Conservation (phyloP, 31 red algal species). For the Asparagopsis taxiformis region DNA sequence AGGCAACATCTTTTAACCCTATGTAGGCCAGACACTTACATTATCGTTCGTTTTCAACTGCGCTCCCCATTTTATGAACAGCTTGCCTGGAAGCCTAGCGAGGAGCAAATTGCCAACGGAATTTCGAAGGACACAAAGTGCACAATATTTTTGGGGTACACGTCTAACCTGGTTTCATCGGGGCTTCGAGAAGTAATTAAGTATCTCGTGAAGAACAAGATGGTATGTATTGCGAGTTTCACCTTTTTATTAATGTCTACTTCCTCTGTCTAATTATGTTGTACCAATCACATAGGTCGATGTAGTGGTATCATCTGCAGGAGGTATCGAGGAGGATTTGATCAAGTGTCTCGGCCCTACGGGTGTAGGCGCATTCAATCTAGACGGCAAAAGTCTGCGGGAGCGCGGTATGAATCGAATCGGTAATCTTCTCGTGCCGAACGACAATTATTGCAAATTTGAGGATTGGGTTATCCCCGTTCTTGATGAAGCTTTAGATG, state of each 20-base stretch:
- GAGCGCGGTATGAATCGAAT: constrained; percentile 93
- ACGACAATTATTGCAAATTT: constrained; percentile 98
- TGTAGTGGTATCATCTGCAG: constrained; percentile 87
- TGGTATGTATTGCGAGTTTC: constrained; percentile 6
- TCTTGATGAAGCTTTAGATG: constrained; percentile 70
- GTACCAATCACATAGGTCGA: constrained; percentile 49
- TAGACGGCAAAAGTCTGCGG: constrained; percentile 67
- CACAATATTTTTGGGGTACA: constrained; percentile 94
- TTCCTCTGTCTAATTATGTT: not conserved
- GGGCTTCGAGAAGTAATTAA: constrained; percentile 88
- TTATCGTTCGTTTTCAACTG: not conserved
- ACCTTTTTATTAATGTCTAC: not conserved
- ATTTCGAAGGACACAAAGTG: constrained; percentile 17
- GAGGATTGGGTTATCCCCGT: constrained; percentile 97
- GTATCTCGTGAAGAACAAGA: constrained; percentile 88
- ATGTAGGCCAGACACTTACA: not conserved
- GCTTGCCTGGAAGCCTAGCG: constrained; percentile 29
- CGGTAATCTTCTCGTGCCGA: constrained; percentile 94
- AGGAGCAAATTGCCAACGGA: constrained; percentile 6
- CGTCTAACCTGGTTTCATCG: constrained; percentile 94
- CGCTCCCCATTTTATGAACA: not conserved
- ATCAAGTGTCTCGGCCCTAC: constrained; percentile 98
- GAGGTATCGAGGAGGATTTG: constrained; percentile 98
- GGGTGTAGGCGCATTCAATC: constrained; percentile 71
- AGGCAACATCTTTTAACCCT: not conserved